These are phyloP conservation scores for Aureobasidium melanogenum DNA, from an alignment of 2,329 filamentous ascomycete species.

Conservation along the genomic window DNA sequence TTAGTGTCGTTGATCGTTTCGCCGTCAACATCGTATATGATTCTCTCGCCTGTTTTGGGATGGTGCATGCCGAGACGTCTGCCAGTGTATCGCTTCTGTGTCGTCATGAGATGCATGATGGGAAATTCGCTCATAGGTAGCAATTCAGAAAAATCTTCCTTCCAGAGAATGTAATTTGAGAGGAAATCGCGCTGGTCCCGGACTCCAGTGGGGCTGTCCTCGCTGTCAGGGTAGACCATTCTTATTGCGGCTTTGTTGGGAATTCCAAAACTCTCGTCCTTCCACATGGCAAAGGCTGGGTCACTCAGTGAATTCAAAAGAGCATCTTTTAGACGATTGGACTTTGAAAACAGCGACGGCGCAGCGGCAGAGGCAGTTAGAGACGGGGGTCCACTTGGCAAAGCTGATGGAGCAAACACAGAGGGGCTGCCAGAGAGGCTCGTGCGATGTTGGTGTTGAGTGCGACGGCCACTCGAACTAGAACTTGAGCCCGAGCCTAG, in stretches of 20 bases:
- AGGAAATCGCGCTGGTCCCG: constrained; percentile 44
- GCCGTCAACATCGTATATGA: constrained; percentile 57
- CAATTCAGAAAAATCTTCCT: constrained; percentile 54
- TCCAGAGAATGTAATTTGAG: constrained; percentile 52
- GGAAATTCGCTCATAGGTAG: constrained; percentile 56
- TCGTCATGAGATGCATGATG: constrained; percentile 54
- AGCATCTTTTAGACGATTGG: constrained; percentile 67
- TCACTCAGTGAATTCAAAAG: constrained; percentile 66
- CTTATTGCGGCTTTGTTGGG: constrained; percentile 57
- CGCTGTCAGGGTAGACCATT: constrained; percentile 27
- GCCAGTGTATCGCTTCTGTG: constrained; percentile 50
- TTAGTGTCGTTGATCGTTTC: constrained; percentile 58
- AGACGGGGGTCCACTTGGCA: constrained; percentile 20
- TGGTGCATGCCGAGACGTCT: constrained; percentile 57
- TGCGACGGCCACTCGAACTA: constrained; percentile 19
- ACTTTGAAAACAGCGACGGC: constrained; percentile 62
- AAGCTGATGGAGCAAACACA: constrained; percentile 14
- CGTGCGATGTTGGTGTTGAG: constrained; percentile 10
- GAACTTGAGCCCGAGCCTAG: constrained; percentile 32
- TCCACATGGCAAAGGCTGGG: constrained; percentile 73
- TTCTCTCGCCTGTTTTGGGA: constrained; percentile 40
- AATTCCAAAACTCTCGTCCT: constrained; percentile 64
- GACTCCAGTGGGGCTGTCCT: constrained; percentile 28
- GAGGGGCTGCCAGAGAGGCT: constrained; percentile 9
- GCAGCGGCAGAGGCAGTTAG: constrained; percentile 33